Evolutionary conservation across 2,329 filamentous ascomycete genomes (phyloP), one percentile per base, ranked within the genome.

Genomic region (Blastomyces gilchristii): DNA sequence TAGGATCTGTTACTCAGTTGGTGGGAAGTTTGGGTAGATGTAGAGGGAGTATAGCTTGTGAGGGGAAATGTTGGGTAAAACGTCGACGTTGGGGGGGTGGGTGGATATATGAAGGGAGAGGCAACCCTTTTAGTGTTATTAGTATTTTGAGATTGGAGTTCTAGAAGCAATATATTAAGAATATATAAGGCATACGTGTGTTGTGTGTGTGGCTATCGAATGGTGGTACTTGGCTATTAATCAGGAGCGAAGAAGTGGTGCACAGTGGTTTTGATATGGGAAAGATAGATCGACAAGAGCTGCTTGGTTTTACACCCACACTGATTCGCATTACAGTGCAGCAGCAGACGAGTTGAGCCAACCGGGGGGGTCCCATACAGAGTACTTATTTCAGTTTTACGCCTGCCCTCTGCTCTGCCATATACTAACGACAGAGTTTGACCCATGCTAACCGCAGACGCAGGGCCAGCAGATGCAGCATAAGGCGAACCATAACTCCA

Each of bases 111-210:
- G 57, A 59, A 59, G 37, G 43, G 43, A 43, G 25, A 31, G 22
- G 6, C 25, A 22, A 45, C 6, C 31, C 57, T 59, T 59, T 49
- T 47, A 22, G 43, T 12, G 16, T 5, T 28, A 57, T 41, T 57
- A 41, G 54, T 22, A 41, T 25, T 57, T 41, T 57, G 37, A 41
- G 54, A 57, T 28, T 57, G 22, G 25, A 37, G 49, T 59, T 59
- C 57, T 59, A 59, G 43, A 59, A 59, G 57, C 43, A 59, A 59
- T 59, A 49, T 49, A 16, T 28, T 49, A 59, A 49, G 57, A n/a
- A 34, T n/a, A 59, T 59, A 59, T 47, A 37, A 28, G 41, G 41
- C 31, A 37, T 59, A 49, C 31, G 43, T 43, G 16, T 43, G 16
- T 43, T 43, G 11, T 43, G 41, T 43, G 16, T 59, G 31, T 49